Conservation (phyloP, 208 protist species). For the Novymonas esmeraldas region DNA sequence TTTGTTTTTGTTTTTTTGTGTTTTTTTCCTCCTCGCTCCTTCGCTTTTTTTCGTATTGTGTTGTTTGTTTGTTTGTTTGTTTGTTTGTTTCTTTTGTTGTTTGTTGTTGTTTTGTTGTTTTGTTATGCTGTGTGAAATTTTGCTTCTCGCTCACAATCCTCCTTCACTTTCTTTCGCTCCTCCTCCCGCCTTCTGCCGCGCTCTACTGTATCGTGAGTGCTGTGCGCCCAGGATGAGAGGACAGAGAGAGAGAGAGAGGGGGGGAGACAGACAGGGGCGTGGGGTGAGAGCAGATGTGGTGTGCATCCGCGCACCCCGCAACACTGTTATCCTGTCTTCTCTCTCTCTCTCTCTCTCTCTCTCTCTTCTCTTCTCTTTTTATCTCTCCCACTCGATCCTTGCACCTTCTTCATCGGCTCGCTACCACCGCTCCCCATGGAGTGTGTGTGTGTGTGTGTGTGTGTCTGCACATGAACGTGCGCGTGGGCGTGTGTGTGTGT, state of each 20-base stretch:
- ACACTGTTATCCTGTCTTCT: too few relatives aligned
- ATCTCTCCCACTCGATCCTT: too few relatives aligned
- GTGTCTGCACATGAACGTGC: constrained; percentile 3
- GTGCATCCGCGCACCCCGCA: background rate
- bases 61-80: background rate
- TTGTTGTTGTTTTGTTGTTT: background rate
- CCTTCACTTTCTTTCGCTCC: constrained; percentile 1
- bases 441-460: constrained; percentile 1
- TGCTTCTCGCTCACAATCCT: background rate
- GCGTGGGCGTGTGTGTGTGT: constrained; percentile 5
- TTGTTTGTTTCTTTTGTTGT: background rate
- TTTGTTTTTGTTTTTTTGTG: too few relatives aligned
- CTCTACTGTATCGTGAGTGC: too few relatives aligned
- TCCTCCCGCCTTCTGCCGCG: too few relatives aligned
- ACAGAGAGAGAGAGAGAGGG: too few relatives aligned
- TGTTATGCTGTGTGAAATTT: background rate
- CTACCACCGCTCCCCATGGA: background rate
- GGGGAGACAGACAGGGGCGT: too few relatives aligned
- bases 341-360: constrained; percentile 6
- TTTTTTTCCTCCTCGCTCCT: background rate
- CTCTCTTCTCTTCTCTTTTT: constrained; percentile 1
- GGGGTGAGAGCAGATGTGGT: too few relatives aligned
- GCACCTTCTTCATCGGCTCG: background rate
- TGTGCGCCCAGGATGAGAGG: too few relatives aligned
- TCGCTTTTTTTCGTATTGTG: background rate